Base-by-base conservation (phyloP, 176 grass and related monocot species). In the Pharus latifolius region DNA sequence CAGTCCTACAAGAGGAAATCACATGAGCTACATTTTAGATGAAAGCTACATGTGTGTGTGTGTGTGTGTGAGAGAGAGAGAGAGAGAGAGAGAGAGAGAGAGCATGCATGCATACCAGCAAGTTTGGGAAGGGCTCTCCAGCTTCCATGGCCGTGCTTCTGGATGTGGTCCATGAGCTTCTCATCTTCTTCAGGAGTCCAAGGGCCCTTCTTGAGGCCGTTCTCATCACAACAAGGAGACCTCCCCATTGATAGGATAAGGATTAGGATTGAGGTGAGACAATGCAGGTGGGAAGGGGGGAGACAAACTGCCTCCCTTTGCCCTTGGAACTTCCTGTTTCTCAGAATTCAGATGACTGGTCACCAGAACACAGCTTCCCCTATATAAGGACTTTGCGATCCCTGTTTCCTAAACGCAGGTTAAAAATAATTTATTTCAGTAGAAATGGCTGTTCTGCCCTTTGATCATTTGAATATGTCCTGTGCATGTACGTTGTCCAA, bases 121-220 rank as follows among this genome's bases (percentile, higher is more conserved):
- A 93, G 84, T 48, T 85, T 98, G 4, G 94, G 89, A 6, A 98
- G 89, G 0, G 90, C 87, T 81, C 94, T 88, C 94, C 94, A 98
- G 71, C 94, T 98, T 44, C 87, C 87, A 81, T 90, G 89, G 87
- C 87, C 94, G 60, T 98, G 67, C 46, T 68, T 76, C 65, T 88
- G 38, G 65, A 98, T 98, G 94, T 91, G 64, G 9, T 81, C 70
- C 29, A 65, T 86, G 43, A 98, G 84, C 67, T 88, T 93, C 54
- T 87, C 65, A 63, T 98, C 94, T 62, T 98, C 94, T 75, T 98
- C 94, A 43, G 94, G 38, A 0, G 78, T 93, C 94, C 94, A 98
- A 23, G 94, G 94, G 15, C 94, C 94, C 68, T 93, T 98, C 78
- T 91, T 98, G 65, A 98, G 83, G 62, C 94, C 94, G 56, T 93